A percentile compares a stretch with the other conserved stretches of the same genome.
Conservation (phyloP, 371 early-diverging fungal species). For the Syncephalis plumigaleata region DNA sequence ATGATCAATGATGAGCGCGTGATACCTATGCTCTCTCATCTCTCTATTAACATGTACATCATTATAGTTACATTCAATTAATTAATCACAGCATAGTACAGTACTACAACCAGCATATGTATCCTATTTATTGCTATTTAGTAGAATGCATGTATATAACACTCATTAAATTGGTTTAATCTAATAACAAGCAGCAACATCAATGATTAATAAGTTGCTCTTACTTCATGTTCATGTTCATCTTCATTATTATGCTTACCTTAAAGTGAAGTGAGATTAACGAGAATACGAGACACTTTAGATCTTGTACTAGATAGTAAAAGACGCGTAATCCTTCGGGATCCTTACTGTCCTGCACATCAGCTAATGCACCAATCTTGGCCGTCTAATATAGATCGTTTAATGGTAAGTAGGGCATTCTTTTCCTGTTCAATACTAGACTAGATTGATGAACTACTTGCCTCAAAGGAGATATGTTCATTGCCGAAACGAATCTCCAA, state of each 20-base stretch:
- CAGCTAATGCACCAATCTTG: slow-evolving; percentile 81
- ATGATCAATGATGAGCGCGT: too few species aligned
- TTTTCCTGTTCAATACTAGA: neutral
- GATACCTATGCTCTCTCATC: too few species aligned
- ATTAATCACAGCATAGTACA: too few species aligned
- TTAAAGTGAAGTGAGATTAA: slow-evolving; percentile 92
- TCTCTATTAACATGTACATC: too few species aligned
- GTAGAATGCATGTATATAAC: neutral
- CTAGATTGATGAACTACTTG: slow-evolving; percentile 11
- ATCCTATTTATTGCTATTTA: too few species aligned
- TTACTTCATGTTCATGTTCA: neutral
- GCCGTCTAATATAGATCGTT: slow-evolving; percentile 53
- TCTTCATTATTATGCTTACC: slow-evolving; percentile 26
- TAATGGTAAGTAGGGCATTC: too few species aligned
- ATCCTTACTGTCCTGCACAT: slow-evolving; percentile 78
- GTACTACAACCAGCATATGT: too few species aligned
- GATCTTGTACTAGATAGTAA: slow-evolving; percentile 94
- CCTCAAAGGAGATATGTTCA: slow-evolving; percentile 88
- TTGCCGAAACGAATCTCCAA: slow-evolving; percentile 81
- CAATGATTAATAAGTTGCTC: neutral
- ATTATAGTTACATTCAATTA: too few species aligned
- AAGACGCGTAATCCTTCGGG: slow-evolving; percentile 88
- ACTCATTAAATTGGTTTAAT: slow-evolving; percentile 21
- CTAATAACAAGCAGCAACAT: slow-evolving; percentile 7
- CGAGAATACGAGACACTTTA: slow-evolving; percentile 88